Conservation (phyloP, 768 basidiomycete genomes). For the Saitozyma sp. region DNA sequence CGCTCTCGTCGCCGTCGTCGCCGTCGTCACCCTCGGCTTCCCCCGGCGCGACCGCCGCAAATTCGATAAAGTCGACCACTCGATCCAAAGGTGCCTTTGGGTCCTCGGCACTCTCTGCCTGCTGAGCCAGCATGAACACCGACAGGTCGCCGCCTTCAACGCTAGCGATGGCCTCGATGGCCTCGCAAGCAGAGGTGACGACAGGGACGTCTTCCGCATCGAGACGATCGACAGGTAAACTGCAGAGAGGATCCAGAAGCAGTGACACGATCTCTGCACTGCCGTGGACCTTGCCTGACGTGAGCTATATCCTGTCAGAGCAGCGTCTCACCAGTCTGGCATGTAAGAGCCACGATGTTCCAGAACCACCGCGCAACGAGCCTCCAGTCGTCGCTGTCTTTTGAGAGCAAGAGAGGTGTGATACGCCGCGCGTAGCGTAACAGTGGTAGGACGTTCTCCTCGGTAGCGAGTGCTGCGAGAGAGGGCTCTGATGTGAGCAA, state of each 20-base stretch:
- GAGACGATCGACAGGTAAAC: too few species aligned
- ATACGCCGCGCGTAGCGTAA: neutral
- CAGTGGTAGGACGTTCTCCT: neutral
- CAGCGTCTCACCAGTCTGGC: neutral
- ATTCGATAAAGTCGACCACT: neutral
- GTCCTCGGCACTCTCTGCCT: neutral
- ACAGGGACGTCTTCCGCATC: neutral
- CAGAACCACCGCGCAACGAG: slow-evolving; percentile 14
- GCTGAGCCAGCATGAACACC: neutral
- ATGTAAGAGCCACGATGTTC: slow-evolving; percentile 4
- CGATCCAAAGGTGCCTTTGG: neutral
- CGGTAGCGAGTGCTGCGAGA: neutral
- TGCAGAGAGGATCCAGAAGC: neutral
- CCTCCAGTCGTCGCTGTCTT: neutral
- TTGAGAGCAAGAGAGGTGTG: neutral
- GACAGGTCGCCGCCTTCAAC: neutral
- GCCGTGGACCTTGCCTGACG: neutral
- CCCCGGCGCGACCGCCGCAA: neutral
- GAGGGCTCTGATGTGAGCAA: neutral
- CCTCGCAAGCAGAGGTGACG: neutral
- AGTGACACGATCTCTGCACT: neutral
- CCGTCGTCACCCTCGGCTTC: neutral
- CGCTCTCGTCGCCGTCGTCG: neutral
- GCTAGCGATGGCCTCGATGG: neutral
- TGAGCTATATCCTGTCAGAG: neutral